Evolutionary conservation across 148 eudicot species (phyloP).

Genomic region (Dysphania ambrosioides): DNA sequence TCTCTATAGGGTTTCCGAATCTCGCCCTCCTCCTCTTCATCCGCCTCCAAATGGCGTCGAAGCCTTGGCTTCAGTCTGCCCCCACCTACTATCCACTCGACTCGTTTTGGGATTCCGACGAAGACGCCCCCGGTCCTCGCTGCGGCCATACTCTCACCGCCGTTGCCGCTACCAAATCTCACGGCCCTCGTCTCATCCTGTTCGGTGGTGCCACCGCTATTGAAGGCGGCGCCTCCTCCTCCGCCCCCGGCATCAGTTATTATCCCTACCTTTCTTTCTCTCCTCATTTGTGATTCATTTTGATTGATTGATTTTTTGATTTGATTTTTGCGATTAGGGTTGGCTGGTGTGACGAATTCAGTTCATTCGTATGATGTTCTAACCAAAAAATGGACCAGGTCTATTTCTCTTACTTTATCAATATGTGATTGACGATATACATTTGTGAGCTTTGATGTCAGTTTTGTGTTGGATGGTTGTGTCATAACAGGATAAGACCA

Average conservation of each 20-base stretch:
- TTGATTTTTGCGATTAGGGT: slow-evolving; percentile 41
- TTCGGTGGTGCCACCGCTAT: slow-evolving; percentile 98
- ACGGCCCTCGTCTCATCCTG: slow-evolving; percentile 83
- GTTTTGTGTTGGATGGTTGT: neutral
- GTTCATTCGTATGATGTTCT: slow-evolving; percentile 74
- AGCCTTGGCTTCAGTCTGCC: slow-evolving; percentile 71
- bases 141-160: slow-evolving; percentile 90
- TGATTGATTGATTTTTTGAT: neutral
- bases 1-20: slow-evolving; percentile 17
- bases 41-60: slow-evolving; percentile 51
- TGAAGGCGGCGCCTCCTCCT: slow-evolving; percentile 66
- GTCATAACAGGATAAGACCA: slow-evolving; percentile 55
- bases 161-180: slow-evolving; percentile 72
- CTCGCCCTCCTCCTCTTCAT: neutral
- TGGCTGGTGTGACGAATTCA: slow-evolving; percentile 87
- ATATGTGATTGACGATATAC: too few species aligned
- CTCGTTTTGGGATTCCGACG: slow-evolving; percentile 75
- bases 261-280: neutral
- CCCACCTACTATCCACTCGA: slow-evolving; percentile 58
- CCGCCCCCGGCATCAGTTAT: slow-evolving; percentile 62
- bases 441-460: neutral
- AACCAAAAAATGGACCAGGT: slow-evolving; percentile 88
- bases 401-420: neutral
- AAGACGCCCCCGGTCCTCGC: slow-evolving; percentile 85
- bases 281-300: neutral